These are phyloP conservation scores for Auricularia heimuer DNA, from an alignment of 768 basidiomycete genomes.

Conservation along the genomic window DNA sequence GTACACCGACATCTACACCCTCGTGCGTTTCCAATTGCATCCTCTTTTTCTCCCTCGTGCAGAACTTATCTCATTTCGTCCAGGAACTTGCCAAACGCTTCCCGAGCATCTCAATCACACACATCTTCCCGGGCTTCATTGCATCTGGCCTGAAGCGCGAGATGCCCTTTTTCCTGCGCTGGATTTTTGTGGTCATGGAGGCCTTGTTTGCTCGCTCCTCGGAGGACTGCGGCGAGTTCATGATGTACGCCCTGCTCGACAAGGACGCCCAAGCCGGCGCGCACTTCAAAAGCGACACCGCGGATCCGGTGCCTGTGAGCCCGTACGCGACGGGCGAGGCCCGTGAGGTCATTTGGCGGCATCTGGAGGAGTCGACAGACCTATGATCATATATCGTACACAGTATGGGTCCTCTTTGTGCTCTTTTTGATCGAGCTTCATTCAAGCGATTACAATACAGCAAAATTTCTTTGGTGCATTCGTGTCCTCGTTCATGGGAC, in stretches of 20 bases:
- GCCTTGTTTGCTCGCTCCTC: slow-evolving; percentile 2
- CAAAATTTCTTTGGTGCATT: background rate
- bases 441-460: too few relatives aligned
- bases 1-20: background rate
- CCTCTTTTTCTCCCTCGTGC: background rate
- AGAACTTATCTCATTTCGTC: too few relatives aligned
- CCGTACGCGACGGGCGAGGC: background rate
- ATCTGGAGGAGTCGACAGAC: background rate
- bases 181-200: background rate
- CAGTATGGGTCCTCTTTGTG: too few relatives aligned
- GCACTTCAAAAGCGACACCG: background rate
- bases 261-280: background rate
- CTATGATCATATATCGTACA: too few relatives aligned
- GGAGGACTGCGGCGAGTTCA: slow-evolving; percentile 17
- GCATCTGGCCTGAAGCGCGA: background rate
- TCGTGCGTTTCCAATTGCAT: background rate
- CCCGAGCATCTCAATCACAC: slow-evolving; percentile 2
- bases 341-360: background rate
- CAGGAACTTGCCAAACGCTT: slow-evolving; percentile 7
- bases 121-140: slow-evolving; percentile 4
- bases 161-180: background rate
- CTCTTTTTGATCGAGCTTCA: too few relatives aligned
- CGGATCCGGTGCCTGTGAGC: background rate
- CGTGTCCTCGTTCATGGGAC: too few relatives aligned
- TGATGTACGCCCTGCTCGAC: slow-evolving; percentile 14